Base-by-base conservation (phyloP, 2,329 filamentous ascomycete species). In the Magnaporthales sp. region DNA sequence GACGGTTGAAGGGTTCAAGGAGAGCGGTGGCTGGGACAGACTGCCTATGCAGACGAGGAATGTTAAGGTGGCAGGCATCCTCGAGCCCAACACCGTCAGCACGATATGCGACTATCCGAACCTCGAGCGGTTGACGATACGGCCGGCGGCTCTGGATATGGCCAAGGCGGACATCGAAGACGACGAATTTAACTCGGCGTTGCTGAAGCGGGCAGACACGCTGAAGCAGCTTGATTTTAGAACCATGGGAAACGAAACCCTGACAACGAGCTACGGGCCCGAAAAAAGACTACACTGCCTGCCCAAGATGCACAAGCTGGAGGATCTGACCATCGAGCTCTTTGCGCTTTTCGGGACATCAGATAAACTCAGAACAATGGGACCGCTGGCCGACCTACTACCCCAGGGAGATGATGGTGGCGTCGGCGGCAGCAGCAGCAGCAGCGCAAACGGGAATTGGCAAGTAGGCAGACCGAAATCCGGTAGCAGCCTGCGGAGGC, bases 111-210 rank as follows among this genome's bases (percentile, higher is more conserved):
- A 58, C 63, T 65, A 65, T 46, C 63, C 63, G 24, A 58, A 56
- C 51, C 63, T 65, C 11, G 63, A 65, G 26, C 46, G 63, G 10
- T 30, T 65, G 22, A 82, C 73, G 9, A 80, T 82, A 71, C 83
- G 80, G 66, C 81, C 81, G 1, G 81, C 81, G 4, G 80, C 80
- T 67, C 83, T 83, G 67, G 79, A 82, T 51, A 84, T 75, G 67
- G 83, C 74, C 24, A 83, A 72, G 2, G 81, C 63, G 15, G 63
- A 65, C 13, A n/a, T 51, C 15, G 63, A 56, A 27, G 38, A 58
- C 51, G 63, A 65, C 51, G 63, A 56, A 15, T 65, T 65, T 27
- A 65, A 65, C 29, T 56, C 24, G 9, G 63, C 63, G 63, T 46
- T 65, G 19, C 22, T 56, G 31, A 65, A 58, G 63, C 46, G 63